These are phyloP conservation scores for Chrysoporthe austroafricana DNA, from an alignment of 2,329 filamentous ascomycete genomes.

Conservation along the genomic window DNA sequence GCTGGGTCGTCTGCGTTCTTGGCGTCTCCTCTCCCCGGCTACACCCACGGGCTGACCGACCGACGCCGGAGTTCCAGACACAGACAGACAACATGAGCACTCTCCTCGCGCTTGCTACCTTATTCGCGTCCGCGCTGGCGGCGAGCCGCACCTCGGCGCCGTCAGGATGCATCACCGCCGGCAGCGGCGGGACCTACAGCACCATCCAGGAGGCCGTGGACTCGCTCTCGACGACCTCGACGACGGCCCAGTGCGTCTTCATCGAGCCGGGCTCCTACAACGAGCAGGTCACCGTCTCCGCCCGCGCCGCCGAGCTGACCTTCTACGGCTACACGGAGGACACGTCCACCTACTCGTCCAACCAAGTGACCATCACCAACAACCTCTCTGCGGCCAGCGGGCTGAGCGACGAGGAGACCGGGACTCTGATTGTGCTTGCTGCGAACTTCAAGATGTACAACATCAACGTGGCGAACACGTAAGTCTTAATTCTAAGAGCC, in stretches of 20 bases:
- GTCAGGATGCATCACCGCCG: conserved; percentile 54
- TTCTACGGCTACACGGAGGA: conserved; percentile 59
- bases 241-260: conserved; percentile 62
- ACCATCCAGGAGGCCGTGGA: conserved; percentile 61
- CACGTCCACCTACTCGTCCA: conserved; percentile 54
- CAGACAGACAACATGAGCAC: conserved; percentile 24
- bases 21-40: not conserved
- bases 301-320: conserved; percentile 52
- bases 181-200: conserved; percentile 41
- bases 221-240: conserved; percentile 56
- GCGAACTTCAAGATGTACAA: conserved; percentile 64
- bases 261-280: conserved; percentile 63
- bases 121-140: conserved; percentile 33
- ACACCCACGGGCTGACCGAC: not conserved
- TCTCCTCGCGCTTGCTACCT: conserved; percentile 15
- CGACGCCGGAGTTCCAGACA: not conserved
- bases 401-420: conserved; percentile 57
- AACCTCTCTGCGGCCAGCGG: conserved; percentile 50
- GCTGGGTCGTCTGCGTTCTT: not conserved
- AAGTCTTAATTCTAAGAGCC: not conserved
- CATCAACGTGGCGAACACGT: conserved; percentile 55
- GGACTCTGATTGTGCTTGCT: conserved; percentile 49
- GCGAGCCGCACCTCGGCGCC: conserved; percentile 45
- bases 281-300: conserved; percentile 61
- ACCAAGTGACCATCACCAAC: conserved; percentile 59